These are phyloP conservation scores for Talaromyces islandicus DNA, from an alignment of 2,329 filamentous ascomycete species.

Conservation along the genomic window DNA sequence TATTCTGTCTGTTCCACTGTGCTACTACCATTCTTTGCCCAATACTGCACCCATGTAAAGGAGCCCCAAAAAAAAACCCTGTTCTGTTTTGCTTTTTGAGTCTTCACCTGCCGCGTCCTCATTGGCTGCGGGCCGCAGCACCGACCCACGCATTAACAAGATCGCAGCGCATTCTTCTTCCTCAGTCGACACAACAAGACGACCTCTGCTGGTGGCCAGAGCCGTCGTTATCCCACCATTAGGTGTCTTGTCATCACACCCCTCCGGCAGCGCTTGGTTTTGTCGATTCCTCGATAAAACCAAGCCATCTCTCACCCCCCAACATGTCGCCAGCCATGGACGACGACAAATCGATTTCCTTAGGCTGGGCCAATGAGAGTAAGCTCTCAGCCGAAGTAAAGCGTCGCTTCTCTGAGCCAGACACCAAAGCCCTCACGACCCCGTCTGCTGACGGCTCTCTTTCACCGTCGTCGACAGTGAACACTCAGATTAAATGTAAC, in stretches of 20 bases:
- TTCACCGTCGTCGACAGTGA: conserved; percentile 23
- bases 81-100: background rate
- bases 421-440: conserved; percentile 17
- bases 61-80: background rate
- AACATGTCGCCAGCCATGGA: conserved; percentile 16
- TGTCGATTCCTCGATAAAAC: background rate
- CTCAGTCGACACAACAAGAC: background rate
- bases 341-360: conserved; percentile 31
- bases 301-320: conserved; percentile 27
- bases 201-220: background rate
- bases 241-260: background rate
- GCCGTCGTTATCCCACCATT: background rate
- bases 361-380: conserved; percentile 27
- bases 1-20: background rate
- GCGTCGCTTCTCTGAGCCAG: conserved; percentile 33
- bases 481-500: conserved; percentile 25
- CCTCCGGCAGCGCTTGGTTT: background rate
- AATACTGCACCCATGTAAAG: background rate
- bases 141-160: conserved; percentile 4
- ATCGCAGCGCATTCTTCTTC: conserved; percentile 4
- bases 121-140: background rate
- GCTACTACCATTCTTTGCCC: background rate
- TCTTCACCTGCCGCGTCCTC: background rate
- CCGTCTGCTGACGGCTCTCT: conserved; percentile 30
- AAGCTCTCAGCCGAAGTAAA: conserved; percentile 28